phyloP scores from a whole-genome alignment of 192 early-diverging fungal genomes.

The Lunasporangiospora selenospora region DNA sequence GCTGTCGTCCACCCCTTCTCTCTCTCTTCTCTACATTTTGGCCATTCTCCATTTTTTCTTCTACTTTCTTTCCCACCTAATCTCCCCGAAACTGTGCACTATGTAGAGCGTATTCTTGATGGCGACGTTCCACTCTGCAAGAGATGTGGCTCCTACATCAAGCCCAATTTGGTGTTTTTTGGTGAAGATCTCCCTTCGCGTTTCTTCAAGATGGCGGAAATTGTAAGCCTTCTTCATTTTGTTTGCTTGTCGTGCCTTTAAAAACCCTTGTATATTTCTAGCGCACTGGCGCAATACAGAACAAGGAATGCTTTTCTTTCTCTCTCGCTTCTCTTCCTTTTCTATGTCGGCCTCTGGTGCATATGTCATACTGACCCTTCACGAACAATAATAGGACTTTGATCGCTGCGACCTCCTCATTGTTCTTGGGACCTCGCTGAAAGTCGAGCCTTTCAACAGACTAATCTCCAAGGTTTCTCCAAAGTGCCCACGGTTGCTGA shows the following conservation, averaged over 20 bases:
- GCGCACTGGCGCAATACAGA: too few relatives aligned
- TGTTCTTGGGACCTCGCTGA: constrained; percentile 92
- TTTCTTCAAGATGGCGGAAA: constrained; percentile 59
- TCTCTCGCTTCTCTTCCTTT: neutral
- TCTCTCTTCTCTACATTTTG: neutral
- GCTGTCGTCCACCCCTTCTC: neutral
- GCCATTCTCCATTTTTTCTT: neutral
- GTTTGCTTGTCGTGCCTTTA: neutral
- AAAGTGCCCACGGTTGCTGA: constrained; percentile 83
- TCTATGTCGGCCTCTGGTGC: neutral
- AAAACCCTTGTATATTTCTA: too few relatives aligned
- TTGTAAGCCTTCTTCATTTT: constrained; percentile 3
- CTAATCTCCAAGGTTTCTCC: constrained; percentile 70
- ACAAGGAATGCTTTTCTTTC: neutral
- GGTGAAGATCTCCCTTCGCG: constrained; percentile 85
- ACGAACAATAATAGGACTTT: too few relatives aligned
- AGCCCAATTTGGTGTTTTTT: constrained; percentile 98
- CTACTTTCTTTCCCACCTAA: neutral
- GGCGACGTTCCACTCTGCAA: constrained; percentile 75
- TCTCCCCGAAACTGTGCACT: too few relatives aligned
- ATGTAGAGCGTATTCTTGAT: constrained; percentile 53
- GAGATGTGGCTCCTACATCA: constrained; percentile 77
- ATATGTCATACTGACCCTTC: too few relatives aligned
- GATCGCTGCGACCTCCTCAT: constrained; percentile 82
- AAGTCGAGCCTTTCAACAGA: constrained; percentile 89